A percentile compares a stretch with the other conserved stretches of the same genome.
phyloP scores from a whole-genome alignment of 805 yeast species.

The Hanseniaspora hatyaiensis region DNA sequence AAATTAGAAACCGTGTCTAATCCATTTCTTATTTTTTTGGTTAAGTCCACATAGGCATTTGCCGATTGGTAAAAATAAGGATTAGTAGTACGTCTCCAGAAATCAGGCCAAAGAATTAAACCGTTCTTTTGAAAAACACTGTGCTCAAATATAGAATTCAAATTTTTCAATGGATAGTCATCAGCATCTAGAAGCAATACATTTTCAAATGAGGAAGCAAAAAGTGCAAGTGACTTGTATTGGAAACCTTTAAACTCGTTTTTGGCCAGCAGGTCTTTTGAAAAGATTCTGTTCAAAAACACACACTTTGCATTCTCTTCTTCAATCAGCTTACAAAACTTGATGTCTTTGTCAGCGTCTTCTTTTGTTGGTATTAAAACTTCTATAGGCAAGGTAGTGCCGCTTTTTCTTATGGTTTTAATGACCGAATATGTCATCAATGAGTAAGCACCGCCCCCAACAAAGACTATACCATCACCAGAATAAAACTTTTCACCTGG shows the following conservation, averaged over 20 bases:
- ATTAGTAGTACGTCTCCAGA: slow-evolving; percentile 59
- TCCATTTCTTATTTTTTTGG: slow-evolving; percentile 28
- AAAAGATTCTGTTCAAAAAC: slow-evolving; percentile 39
- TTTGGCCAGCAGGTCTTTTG: slow-evolving; percentile 34
- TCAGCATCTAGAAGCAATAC: slow-evolving; percentile 69
- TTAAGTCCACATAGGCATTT: slow-evolving; percentile 29
- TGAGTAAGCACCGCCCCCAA: slow-evolving; percentile 66
- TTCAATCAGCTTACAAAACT: slow-evolving; percentile 46
- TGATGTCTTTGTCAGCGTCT: slow-evolving; percentile 50
- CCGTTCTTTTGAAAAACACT: slow-evolving; percentile 41
- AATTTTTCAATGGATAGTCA: slow-evolving; percentile 41
- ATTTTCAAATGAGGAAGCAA: slow-evolving; percentile 66
- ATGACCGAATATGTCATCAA: slow-evolving; percentile 49
- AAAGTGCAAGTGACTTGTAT: slow-evolving; percentile 57
- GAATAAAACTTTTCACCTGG: slow-evolving; percentile 8
- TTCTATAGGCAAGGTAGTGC: slow-evolving; percentile 67
- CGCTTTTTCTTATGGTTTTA: slow-evolving; percentile 45
- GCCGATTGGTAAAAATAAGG: slow-evolving; percentile 51
- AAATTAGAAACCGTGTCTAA: slow-evolving; percentile 22
- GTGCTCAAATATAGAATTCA: slow-evolving; percentile 35
- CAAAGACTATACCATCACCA: slow-evolving; percentile 54
- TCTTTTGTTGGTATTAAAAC: slow-evolving; percentile 60
- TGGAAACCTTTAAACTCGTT: slow-evolving; percentile 47
- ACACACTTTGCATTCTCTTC: slow-evolving; percentile 49
- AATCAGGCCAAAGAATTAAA: slow-evolving; percentile 63